These are phyloP conservation scores for Claviceps fusiformis DNA, from an alignment of 2,329 filamentous ascomycete genomes.

Conservation along the genomic window DNA sequence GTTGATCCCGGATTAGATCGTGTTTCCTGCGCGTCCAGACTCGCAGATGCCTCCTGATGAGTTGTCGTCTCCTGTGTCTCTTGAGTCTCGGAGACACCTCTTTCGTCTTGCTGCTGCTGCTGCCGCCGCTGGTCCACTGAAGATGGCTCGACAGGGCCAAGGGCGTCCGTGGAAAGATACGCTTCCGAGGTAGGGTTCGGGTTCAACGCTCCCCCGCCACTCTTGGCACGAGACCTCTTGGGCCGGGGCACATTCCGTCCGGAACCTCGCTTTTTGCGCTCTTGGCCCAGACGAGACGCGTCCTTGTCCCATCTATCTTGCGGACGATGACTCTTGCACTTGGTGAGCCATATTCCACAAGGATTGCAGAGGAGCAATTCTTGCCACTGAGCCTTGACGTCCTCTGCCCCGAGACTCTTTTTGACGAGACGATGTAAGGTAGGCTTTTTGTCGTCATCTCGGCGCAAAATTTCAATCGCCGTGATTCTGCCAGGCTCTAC, in stretches of 20 bases:
- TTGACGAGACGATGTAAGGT: conserved; percentile 63
- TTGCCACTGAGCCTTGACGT: conserved; percentile 54
- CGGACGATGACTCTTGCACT: conserved; percentile 74
- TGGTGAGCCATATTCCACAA: conserved; percentile 89
- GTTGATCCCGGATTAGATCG: conserved; percentile 27
- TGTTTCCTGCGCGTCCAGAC: conserved; percentile 8
- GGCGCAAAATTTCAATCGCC: conserved; percentile 54
- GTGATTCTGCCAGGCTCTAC: conserved; percentile 61
- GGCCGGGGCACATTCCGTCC: conserved; percentile 26
- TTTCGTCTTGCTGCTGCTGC: conserved; percentile 4
- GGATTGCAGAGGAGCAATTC: conserved; percentile 81
- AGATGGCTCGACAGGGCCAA: conserved; percentile 30
- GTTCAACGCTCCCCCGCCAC: conserved; percentile 22
- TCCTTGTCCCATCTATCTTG: conserved; percentile 68
- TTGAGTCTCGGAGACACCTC: conserved; percentile 9
- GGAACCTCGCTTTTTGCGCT: conserved; percentile 34
- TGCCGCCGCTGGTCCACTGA: conserved; percentile 16
- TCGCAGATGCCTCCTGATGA: background rate
- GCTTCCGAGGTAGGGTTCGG: conserved; percentile 38
- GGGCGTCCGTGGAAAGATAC: conserved; percentile 38
- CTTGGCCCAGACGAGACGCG: conserved; percentile 36
- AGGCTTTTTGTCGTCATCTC: conserved; percentile 48
- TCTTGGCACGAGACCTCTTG: conserved; percentile 37
- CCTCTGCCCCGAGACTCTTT: conserved; percentile 49
- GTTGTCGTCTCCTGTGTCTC: background rate